Conservation (phyloP, 495 filamentous ascomycete species). For the Penicillium flavigenum region DNA sequence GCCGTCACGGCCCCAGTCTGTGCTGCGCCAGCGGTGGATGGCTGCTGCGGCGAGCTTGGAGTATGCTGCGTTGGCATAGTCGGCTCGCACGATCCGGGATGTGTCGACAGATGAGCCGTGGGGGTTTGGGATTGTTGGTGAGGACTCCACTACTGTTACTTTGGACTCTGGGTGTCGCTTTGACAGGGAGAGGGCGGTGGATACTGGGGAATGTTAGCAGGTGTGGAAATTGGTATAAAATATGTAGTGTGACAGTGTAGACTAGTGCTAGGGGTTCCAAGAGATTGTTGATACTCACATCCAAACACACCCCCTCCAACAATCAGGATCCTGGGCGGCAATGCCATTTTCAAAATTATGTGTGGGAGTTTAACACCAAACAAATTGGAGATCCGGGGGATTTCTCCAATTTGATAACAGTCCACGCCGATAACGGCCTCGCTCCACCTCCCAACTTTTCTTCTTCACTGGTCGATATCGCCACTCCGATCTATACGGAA, state of each 20-base stretch:
- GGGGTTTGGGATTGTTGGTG: slow-evolving; percentile 63
- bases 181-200: slow-evolving; percentile 65
- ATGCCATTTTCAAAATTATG: slow-evolving; percentile 29
- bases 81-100: slow-evolving; percentile 76
- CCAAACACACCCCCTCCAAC: slow-evolving; percentile 79
- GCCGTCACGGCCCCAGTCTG: slow-evolving; percentile 59
- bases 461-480: background rate
- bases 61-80: slow-evolving; percentile 76
- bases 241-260: background rate
- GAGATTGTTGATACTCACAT: slow-evolving; percentile 37
- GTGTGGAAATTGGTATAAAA: slow-evolving; percentile 3
- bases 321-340: slow-evolving; percentile 62
- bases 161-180: slow-evolving; percentile 52
- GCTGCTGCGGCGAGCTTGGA: slow-evolving; percentile 65
- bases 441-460: slow-evolving; percentile 13
- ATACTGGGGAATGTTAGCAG: slow-evolving; percentile 39
- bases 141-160: slow-evolving; percentile 70
- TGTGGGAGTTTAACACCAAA: background rate
- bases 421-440: slow-evolving; percentile 12
- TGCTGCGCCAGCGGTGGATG: slow-evolving; percentile 67
- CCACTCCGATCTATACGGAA: background rate
- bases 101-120: slow-evolving; percentile 72
- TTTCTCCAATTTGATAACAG: slow-evolving; percentile 4
- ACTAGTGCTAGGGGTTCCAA: background rate
- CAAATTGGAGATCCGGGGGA: background rate